Evolutionary conservation across 1,284 basidiomycete genomes (phyloP).

Genomic region (Phylloporus sp.): DNA sequence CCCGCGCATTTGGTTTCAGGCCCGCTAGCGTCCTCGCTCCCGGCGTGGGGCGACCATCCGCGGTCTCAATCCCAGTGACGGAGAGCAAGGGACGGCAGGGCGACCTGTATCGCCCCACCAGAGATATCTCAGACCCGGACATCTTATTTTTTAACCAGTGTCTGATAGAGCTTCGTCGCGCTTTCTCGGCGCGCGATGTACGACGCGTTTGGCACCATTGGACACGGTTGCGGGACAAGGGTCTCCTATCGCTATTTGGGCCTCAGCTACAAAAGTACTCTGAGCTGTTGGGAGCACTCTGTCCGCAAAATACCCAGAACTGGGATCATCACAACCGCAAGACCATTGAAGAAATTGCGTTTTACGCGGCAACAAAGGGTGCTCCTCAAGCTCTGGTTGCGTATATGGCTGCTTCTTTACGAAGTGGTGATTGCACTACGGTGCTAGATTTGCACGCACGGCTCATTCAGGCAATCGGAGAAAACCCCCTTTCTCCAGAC

Average conservation of each 20-base stretch:
- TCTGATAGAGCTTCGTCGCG: slow-evolving; percentile 46
- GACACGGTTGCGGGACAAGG: slow-evolving; percentile 52
- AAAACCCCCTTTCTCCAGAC: slow-evolving; percentile 29
- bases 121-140: slow-evolving; percentile 42
- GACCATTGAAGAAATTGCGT: slow-evolving; percentile 55
- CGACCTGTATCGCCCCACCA: slow-evolving; percentile 13
- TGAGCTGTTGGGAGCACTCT: slow-evolving; percentile 43
- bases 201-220: slow-evolving; percentile 49
- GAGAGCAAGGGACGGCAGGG: slow-evolving; percentile 17
- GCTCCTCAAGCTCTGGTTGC: slow-evolving; percentile 55
- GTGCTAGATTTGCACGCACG: slow-evolving; percentile 57
- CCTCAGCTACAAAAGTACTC: slow-evolving; percentile 52
- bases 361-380: slow-evolving; percentile 54
- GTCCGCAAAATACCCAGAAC: slow-evolving; percentile 26
- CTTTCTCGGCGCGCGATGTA: slow-evolving; percentile 46
- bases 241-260: slow-evolving; percentile 53
- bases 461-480: slow-evolving; percentile 43
- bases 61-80: slow-evolving; percentile 8
- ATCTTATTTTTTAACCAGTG: slow-evolving; percentile 44
- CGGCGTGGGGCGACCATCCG: slow-evolving; percentile 10
- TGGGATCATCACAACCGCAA: slow-evolving; percentile 41
- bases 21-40: slow-evolving; percentile 23
- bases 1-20: slow-evolving; percentile 27
- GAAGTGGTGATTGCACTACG: slow-evolving; percentile 47
- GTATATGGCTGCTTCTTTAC: slow-evolving; percentile 58